Evolutionary conservation across 2,329 filamentous ascomycete species (phyloP).

Genomic region (Neonectria faginata): DNA sequence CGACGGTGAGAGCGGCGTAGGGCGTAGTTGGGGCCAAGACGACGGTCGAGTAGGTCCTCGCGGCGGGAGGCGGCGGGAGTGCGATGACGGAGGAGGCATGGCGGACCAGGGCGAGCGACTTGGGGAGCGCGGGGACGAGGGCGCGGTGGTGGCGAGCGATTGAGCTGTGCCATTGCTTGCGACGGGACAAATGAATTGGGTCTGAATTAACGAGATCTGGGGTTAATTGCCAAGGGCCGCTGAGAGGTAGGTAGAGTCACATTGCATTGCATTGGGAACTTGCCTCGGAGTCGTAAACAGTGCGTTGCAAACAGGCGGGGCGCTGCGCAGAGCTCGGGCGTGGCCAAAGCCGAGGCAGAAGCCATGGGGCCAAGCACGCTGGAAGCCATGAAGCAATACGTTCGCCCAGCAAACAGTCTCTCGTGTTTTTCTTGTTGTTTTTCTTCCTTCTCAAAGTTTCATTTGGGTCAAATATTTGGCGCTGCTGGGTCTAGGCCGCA

Average conservation of each 20-base stretch:
- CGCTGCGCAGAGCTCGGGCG: conserved; percentile 48
- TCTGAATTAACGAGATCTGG: conserved; percentile 35
- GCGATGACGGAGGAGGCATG: conserved; percentile 52
- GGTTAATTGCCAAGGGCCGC: neutral
- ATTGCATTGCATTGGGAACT: neutral
- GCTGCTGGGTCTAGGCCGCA: conserved; percentile 7
- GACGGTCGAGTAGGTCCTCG: conserved; percentile 55
- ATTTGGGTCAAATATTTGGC: conserved; percentile 17
- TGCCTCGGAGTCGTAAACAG: conserved; percentile 40
- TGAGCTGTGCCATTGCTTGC: conserved; percentile 56
- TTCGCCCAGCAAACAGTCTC: neutral
- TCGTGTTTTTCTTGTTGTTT: neutral
- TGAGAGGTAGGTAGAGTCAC: neutral
- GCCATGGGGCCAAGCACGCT: conserved; percentile 50
- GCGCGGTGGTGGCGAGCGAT: conserved; percentile 45
- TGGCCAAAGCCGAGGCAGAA: conserved; percentile 38
- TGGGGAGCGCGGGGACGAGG: conserved; percentile 45
- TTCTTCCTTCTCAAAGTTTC: conserved; percentile 4
- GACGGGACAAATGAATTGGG: conserved; percentile 42
- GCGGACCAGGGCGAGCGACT: conserved; percentile 54
- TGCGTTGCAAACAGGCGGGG: conserved; percentile 43
- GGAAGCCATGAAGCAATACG: conserved; percentile 47
- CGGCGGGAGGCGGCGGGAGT: conserved; percentile 32
- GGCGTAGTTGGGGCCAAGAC: conserved; percentile 64
- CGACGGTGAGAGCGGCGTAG: conserved; percentile 79